Evolutionary conservation across 495 filamentous ascomycete genomes (phyloP).

Genomic region (Aspergillus carlsbadensis): DNA sequence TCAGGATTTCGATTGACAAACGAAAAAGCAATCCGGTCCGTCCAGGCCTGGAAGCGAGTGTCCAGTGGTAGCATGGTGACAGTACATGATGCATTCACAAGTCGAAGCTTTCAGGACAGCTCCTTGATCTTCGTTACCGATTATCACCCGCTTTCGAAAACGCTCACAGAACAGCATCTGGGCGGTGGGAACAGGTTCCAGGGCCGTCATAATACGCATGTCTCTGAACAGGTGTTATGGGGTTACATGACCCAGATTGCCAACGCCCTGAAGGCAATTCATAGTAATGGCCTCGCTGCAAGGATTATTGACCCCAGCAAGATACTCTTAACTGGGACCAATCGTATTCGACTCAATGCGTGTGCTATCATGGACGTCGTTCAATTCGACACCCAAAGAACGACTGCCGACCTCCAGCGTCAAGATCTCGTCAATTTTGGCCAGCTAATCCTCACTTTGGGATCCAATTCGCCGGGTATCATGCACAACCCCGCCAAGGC

Average conservation of each 20-base stretch:
- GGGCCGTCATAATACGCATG: conserved; percentile 44
- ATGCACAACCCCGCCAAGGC: conserved; percentile 57
- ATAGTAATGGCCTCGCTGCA: conserved; percentile 76
- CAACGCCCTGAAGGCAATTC: conserved; percentile 84
- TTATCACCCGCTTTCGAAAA: conserved; percentile 89
- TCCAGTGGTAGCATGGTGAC: conserved; percentile 80
- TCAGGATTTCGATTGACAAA: conserved; percentile 82
- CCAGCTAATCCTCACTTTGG: conserved; percentile 75
- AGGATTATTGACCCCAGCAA: conserved; percentile 81
- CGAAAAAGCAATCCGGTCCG: conserved; percentile 78
- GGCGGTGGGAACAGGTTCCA: conserved; percentile 54
- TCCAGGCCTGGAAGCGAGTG: conserved; percentile 90
- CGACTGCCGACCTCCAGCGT: conserved; percentile 73
- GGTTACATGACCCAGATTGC: conserved; percentile 89
- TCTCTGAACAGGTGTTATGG: conserved; percentile 83
- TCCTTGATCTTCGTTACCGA: conserved; percentile 93
- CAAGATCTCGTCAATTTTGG: conserved; percentile 89
- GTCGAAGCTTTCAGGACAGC: conserved; percentile 86
- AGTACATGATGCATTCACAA: conserved; percentile 91
- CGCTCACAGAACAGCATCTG: conserved; percentile 82
- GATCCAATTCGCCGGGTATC: conserved; percentile 58
- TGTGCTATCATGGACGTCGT: conserved; percentile 88
- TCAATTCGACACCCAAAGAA: conserved; percentile 64
- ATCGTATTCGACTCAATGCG: conserved; percentile 83
- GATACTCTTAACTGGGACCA: conserved; percentile 66